Evolutionary conservation across 176 grass and related monocot species (phyloP).

Genomic region (Chloris gayana): DNA sequence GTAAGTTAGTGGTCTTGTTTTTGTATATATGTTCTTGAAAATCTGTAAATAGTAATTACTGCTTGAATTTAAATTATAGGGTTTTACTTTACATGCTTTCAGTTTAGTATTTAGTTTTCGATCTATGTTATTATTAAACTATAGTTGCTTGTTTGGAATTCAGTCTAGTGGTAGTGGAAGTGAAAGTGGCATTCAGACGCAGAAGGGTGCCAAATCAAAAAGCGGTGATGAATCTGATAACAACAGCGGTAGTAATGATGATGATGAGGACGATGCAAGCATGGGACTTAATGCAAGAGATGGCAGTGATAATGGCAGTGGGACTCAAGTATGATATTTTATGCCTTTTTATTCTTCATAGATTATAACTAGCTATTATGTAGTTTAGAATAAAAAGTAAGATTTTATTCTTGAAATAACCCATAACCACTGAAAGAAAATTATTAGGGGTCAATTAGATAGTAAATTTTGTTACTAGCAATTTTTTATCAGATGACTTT

Average conservation of each 20-base stretch:
- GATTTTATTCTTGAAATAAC: neutral
- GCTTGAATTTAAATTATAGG: conserved; percentile 28
- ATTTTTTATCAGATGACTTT: neutral
- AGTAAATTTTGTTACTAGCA: neutral
- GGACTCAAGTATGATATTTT: conserved; percentile 68
- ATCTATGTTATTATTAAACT: conserved; percentile 17
- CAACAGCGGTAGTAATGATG: conserved; percentile 58
- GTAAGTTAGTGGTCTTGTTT: conserved; percentile 58
- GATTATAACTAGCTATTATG: conserved; percentile 7
- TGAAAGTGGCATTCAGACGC: conserved; percentile 86
- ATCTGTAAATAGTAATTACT: neutral
- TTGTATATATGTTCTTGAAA: neutral
- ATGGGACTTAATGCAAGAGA: conserved; percentile 68
- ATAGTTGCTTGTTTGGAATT: conserved; percentile 38
- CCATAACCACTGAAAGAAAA: neutral
- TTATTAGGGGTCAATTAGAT: neutral
- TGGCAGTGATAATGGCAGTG: conserved; percentile 86
- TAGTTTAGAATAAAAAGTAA: neutral
- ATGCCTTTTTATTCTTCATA: conserved; percentile 27
- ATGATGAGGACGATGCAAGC: conserved; percentile 44
- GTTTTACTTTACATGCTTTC: neutral
- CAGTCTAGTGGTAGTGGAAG: conserved; percentile 93
- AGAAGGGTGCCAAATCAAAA: conserved; percentile 63
- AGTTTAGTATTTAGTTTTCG: conserved; percentile 11
- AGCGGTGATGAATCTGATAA: conserved; percentile 52